Evolutionary conservation across 345 rosid species (phyloP), one percentile per base, ranked within the genome.

Genomic region (Acer campestre): DNA sequence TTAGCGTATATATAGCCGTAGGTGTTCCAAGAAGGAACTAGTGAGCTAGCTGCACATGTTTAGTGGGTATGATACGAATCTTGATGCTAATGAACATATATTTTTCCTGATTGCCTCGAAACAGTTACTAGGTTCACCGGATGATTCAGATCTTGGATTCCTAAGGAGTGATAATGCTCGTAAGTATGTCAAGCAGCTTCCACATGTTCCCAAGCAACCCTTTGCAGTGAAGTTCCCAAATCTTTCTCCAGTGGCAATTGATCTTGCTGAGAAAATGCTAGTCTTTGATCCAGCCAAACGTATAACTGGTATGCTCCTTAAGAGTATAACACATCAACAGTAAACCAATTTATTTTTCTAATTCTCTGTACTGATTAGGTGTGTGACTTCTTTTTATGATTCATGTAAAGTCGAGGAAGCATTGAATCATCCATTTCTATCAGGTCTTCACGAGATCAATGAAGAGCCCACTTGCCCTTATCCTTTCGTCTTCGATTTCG

Each of bases 391-490:
- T 18, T 9, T 42, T 23, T 53, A 11, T 64, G 7, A 44, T 78
- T 76, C 76, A 29, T 74, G 48, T 76, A 38, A 49, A 92, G 97
- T 94, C 35, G 97, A 94, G 76, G 92, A 89, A 82, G 97, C 97
- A 65, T 61, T 93, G 83, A 87, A 89, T 75, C 93, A 93, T 76
- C 94, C 97, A 14, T 94, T 77, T 66, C 61, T 94, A 67, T 86
- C 88, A n/a, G 88, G 97, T 80, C 97, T 94, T 77, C 97, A 94
- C 62, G 98, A 93, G 93, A 89, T 93, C 88, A 94, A 94, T 2
- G 98, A 90, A 73, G 98, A 93, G 86, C 98, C 97, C 4, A 89
- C 79, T 2, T 93, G 97, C 76, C 82, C 81, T 12, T 78, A 87
- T 56, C 90, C 97, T 42, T 94, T 94, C 58, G 59, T 76, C 64